Conservation (phyloP, 257 asterid species). For the Fraxinus excelsior region DNA sequence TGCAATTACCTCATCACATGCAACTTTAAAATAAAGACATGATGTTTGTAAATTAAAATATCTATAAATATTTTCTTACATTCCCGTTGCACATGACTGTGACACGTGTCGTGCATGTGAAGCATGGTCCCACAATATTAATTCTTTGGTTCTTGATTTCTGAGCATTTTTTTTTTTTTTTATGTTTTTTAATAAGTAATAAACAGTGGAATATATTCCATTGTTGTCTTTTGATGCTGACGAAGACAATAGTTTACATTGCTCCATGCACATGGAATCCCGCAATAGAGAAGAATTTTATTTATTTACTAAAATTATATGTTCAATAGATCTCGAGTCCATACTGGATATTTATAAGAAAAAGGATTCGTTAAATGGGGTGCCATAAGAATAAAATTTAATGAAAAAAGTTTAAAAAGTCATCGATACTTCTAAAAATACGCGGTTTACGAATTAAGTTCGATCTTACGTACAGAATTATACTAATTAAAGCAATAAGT, state of each 20-base stretch:
- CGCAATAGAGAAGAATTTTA: not conserved
- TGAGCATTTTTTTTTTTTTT: slow-evolving; percentile 8
- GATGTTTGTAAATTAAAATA: not conserved
- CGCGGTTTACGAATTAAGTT: no score
- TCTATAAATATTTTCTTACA: slow-evolving; percentile 7
- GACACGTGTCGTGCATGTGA: slow-evolving; percentile 39
- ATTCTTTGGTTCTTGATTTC: slow-evolving; percentile 5
- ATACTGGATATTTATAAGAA: not conserved
- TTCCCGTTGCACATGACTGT: slow-evolving; percentile 29
- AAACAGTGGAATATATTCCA: slow-evolving; percentile 41
- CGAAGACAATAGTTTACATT: slow-evolving; percentile 23
- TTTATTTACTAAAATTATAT: no score
- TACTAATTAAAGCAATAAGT: no score
- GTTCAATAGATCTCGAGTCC: no score
- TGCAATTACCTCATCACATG: not conserved
- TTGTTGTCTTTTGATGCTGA: slow-evolving; percentile 22
- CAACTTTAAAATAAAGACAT: slow-evolving; percentile 20
- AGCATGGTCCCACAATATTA: slow-evolving; percentile 26
- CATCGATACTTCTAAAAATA: no score
- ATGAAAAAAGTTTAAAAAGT: no score
- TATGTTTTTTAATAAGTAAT: not conserved
- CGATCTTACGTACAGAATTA: no score
- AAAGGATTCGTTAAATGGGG: no score
- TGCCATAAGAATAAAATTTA: no score
- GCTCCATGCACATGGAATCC: slow-evolving; percentile 42